These are phyloP conservation scores for Podila epicladia DNA, from an alignment of 192 early-diverging fungal species.

Conservation along the genomic window DNA sequence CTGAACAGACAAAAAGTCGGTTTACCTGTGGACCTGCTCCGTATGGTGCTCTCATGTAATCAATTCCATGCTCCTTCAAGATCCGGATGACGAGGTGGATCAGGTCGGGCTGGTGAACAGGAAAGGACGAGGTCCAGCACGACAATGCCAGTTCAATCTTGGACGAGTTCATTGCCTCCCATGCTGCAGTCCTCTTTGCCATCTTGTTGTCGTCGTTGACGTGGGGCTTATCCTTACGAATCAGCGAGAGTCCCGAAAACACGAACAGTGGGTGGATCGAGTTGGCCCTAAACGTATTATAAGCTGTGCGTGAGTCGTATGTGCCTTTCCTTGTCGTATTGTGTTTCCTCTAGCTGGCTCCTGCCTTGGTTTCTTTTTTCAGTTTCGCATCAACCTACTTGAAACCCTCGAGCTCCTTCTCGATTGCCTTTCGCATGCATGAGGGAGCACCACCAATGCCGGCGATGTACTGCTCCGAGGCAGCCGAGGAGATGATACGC, in stretches of 20 bases:
- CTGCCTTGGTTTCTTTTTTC: background rate
- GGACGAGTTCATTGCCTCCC: conserved; percentile 73
- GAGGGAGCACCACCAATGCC: conserved; percentile 77
- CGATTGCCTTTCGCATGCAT: conserved; percentile 65
- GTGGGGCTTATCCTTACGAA: conserved; percentile 77
- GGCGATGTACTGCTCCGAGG: conserved; percentile 66
- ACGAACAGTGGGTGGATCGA: conserved; percentile 82
- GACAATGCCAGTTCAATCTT: conserved; percentile 66
- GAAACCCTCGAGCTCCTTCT: conserved; percentile 71
- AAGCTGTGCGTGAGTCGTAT: background rate
- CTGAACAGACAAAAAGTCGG: background rate
- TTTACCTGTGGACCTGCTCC: conserved; percentile 77
- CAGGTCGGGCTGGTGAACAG: conserved; percentile 70
- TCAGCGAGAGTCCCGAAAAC: conserved; percentile 75
- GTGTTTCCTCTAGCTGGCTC: background rate
- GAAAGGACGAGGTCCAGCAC: conserved; percentile 62
- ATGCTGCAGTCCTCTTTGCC: conserved; percentile 67
- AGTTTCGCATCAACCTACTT: conserved; percentile 50
- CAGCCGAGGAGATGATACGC: conserved; percentile 58
- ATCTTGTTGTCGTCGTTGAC: conserved; percentile 71
- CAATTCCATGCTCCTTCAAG: conserved; percentile 69
- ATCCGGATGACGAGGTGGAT: conserved; percentile 75
- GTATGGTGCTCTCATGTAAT: conserved; percentile 85
- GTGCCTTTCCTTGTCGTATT: background rate
- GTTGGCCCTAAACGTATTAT: conserved; percentile 53